Evolutionary conservation across 2,329 filamentous ascomycete genomes (phyloP), one percentile per base, ranked within the genome.

Genomic region (Fusarium liriodendri): DNA sequence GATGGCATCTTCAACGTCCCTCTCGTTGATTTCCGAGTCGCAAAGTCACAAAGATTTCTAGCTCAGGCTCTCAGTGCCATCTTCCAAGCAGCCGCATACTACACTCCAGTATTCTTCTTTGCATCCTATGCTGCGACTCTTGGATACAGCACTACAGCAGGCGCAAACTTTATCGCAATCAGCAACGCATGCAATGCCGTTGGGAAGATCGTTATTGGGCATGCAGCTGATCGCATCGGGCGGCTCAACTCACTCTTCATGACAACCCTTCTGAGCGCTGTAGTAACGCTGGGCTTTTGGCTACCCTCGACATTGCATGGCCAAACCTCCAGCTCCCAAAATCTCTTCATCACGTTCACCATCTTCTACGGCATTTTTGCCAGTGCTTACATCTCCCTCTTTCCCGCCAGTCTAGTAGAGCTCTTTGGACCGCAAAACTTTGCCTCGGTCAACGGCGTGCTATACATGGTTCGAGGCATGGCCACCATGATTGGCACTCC

Each of bases 171-270:
- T 14, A 61, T 57, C 18, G 68, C 68, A 9, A 50, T 68, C 10
- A 70, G 65, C 32, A 70, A 70, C 37, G 68, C 68, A 11, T 64
- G 65, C 55, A 70, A 70, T 27, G 64, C 68, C 8, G 18, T 68
- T 9, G 65, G 64, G 0, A 64, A 67, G n/a, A 64, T 70, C 4
- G 54, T 27, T 3, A 59, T 62, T 1, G 55, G 35, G 0, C 35
- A 38, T 9, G 22, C 35, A 11, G 55, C 55, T 0, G 55, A 58
- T 40, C 55, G 55, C 0, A 27, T 58, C 1, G 55, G 55, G 4
- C 14, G 55, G 0, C 16, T 40, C 2, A 58, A 58, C 10, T 58
- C 55, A 1, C 35, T 58, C 32, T 38, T 58, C 33, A 14, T 58
- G 4, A 58, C 55, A 2, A 58, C 35, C 0, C 35, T 58, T 14